Base-by-base conservation (phyloP, 2,329 filamentous ascomycete genomes). In the Elsinoe necatrix region DNA sequence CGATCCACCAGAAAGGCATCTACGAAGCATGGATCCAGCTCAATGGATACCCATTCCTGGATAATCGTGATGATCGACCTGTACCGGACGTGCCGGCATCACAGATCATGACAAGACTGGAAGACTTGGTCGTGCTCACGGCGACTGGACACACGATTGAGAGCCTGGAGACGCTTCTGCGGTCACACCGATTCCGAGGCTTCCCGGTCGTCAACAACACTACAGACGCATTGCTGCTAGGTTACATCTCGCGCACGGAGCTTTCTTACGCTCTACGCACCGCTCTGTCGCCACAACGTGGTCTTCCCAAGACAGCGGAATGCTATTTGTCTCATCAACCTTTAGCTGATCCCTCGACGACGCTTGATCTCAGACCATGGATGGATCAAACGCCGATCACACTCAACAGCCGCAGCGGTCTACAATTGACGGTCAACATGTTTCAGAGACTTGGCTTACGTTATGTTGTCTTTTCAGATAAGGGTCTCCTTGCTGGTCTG, bases 351-450 rank as follows among this genome's bases (percentile, higher is more conserved):
- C 86, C 88, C 0, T 76, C 80, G 18, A 79, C 82, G 14, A 90
- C 86, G 0, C 82, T 98, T 37, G 93, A 98, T 71, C 79, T 98
- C 9, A 79, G 92, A 6, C 91, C 91, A 1, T 98, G 93, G 93
- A 96, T 98, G 90, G 93, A 98, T 70, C 92, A 96, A 71, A 98
- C 93, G 0, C 93, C 93, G 0, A 87, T 98, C 47, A 97, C 93
- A 0, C 77, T 97, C 16, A 87, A 89, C 41, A 84, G 83, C 20
- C 81, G 84, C 61, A 84, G 84, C 14, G 85, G 79, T 58, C 82
- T 98, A 59, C 84, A 91, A 67, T 80, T 97, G n/a, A 89, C 88
- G 2, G 85, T 95, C 21, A 85, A 81, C 57, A 95, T 98, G 79
- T 97, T 98, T 72, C 90, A 95, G 74, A 92, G 92, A 68, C 81